These are phyloP conservation scores for Ceratocystis variospora DNA, from an alignment of 2,329 filamentous ascomycete species.

Conservation along the genomic window DNA sequence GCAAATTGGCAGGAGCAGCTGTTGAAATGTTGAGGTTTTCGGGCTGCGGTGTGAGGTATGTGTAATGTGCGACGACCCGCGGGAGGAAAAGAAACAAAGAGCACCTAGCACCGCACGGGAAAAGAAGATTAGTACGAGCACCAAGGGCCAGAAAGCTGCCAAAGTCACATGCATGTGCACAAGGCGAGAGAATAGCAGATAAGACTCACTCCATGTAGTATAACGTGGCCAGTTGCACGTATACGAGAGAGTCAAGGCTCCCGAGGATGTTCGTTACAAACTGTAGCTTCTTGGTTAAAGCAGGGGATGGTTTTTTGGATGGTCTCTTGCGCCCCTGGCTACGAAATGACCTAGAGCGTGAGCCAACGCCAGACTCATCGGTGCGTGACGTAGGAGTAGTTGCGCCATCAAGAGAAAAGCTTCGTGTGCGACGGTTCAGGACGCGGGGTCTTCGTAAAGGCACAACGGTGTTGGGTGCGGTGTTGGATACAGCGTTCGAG, in stretches of 20 bases:
- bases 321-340: slow-evolving; percentile 24
- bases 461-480: neutral
- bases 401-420: slow-evolving; percentile 14
- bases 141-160: no score
- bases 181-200: neutral
- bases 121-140: slow-evolving; percentile 14
- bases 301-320: slow-evolving; percentile 29
- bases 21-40: slow-evolving; percentile 42
- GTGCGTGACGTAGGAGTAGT: slow-evolving; percentile 11
- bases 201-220: slow-evolving; percentile 57
- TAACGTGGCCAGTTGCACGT: slow-evolving; percentile 48
- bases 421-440: slow-evolving; percentile 12
- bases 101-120: slow-evolving; percentile 34
- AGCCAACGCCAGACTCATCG: slow-evolving; percentile 20
- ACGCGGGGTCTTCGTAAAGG: slow-evolving; percentile 12
- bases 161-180: no score
- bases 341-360: slow-evolving; percentile 21
- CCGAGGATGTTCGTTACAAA: slow-evolving; percentile 47
- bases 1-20: slow-evolving; percentile 43
- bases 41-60: slow-evolving; percentile 50
- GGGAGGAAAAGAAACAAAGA: slow-evolving; percentile 50
- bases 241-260: slow-evolving; percentile 49
- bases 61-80: slow-evolving; percentile 44
- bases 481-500: neutral
- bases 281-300: slow-evolving; percentile 43